Conservation (phyloP, 805 yeast genomes). For the Komagataella phaffii region DNA sequence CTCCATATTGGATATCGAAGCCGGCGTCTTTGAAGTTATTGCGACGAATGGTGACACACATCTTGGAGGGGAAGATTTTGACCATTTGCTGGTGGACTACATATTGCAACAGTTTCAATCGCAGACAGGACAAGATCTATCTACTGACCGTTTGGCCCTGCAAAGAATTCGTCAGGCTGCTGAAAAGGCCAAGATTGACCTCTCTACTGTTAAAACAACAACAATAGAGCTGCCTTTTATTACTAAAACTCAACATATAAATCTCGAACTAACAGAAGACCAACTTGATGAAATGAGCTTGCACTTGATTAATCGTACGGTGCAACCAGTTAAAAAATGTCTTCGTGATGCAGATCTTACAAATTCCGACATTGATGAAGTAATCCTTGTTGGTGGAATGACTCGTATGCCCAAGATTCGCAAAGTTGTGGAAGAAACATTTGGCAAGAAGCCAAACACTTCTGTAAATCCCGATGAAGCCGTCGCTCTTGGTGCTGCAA, state of each 20-base stretch:
- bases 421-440: constrained; percentile 61
- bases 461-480: constrained; percentile 94
- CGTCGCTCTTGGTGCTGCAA: constrained; percentile 93
- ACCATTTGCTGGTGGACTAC: constrained; percentile 69
- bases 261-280: constrained; percentile 31
- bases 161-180: constrained; percentile 84
- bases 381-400: constrained; percentile 85
- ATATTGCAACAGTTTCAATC: constrained; percentile 69
- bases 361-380: constrained; percentile 60
- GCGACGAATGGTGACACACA: constrained; percentile 93
- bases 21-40: constrained; percentile 93
- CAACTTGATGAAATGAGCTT: constrained; percentile 33
- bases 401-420: constrained; percentile 84
- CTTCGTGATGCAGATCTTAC: constrained; percentile 65
- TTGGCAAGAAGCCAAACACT: constrained; percentile 77
- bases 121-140: constrained; percentile 55
- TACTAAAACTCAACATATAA: constrained; percentile 33
- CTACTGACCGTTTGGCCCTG: constrained; percentile 59
- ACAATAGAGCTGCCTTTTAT: constrained; percentile 74
- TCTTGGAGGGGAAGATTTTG: constrained; percentile 85
- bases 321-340: constrained; percentile 71
- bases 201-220: constrained; percentile 60
- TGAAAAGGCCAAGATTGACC: constrained; percentile 81
- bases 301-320: constrained; percentile 56
- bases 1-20: constrained; percentile 88